Conservation (phyloP, 768 basidiomycete genomes). For the Hericium rajendrae region DNA sequence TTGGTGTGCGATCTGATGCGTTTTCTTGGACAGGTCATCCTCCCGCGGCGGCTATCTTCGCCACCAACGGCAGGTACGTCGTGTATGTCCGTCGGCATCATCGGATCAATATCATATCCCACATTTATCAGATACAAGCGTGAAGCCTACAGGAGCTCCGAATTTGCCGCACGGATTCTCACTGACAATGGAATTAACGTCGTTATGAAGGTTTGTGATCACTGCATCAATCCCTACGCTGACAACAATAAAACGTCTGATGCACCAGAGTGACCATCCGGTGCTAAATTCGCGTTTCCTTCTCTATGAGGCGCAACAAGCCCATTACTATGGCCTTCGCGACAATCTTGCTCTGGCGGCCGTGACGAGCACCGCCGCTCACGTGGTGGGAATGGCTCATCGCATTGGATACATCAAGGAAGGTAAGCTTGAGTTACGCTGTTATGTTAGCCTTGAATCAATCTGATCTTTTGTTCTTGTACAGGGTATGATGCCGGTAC, state of each 20-base stretch:
- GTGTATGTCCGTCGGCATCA: not conserved
- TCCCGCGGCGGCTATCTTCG: conserved; percentile 74
- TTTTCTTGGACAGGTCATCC: conserved; percentile 30
- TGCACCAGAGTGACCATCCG: conserved; percentile 35
- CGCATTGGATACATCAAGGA: conserved; percentile 60
- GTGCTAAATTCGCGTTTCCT: conserved; percentile 47
- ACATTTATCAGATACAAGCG: conserved; percentile 33
- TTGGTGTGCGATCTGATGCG: not conserved
- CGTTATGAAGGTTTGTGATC: conserved; percentile 42
- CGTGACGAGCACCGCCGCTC: conserved; percentile 65
- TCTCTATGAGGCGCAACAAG: conserved; percentile 52
- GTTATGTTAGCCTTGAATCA: not conserved
- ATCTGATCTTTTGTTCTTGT: not conserved
- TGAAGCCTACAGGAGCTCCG: conserved; percentile 54
- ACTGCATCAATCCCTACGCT: not conserved
- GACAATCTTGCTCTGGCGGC: conserved; percentile 54
- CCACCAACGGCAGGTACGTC: conserved; percentile 52
- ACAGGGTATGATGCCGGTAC: conserved; percentile 59
- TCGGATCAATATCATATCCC: too few relatives aligned
- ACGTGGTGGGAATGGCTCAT: conserved; percentile 62
- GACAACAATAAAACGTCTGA: not conserved
- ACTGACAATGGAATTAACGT: conserved; percentile 47
- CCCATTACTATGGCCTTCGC: conserved; percentile 65
- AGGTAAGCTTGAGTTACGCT: conserved; percentile 27
- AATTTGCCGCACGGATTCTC: conserved; percentile 54